These are phyloP conservation scores for Microcyclosporella mali DNA, from an alignment of 2,329 filamentous ascomycete genomes.

Conservation along the genomic window DNA sequence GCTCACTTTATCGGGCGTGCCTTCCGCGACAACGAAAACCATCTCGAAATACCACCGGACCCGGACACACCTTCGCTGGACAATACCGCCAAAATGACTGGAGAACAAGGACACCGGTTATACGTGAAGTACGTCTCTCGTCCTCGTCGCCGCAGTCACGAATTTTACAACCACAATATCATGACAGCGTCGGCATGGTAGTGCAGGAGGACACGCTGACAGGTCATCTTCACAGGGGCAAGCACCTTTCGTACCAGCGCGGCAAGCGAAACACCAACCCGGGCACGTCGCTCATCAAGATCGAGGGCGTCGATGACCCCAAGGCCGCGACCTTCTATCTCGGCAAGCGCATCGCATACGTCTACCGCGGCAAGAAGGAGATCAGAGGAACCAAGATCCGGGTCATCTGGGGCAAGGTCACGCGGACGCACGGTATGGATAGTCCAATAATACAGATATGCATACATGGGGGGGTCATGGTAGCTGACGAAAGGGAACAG, in stretches of 20 bases:
- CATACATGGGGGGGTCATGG: not conserved
- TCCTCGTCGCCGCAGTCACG: constrained; percentile 1
- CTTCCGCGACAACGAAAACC: constrained; percentile 2
- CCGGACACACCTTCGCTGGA: constrained; percentile 3
- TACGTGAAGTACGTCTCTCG: constrained; percentile 29
- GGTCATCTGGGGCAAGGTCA: constrained; percentile 98
- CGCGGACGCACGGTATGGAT: constrained; percentile 76
- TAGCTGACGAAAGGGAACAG: constrained; percentile 41
- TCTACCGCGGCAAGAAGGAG: constrained; percentile 94
- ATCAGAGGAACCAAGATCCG: constrained; percentile 97
- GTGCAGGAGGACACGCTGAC: constrained; percentile 3
- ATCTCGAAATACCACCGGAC: not conserved
- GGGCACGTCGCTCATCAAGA: constrained; percentile 81
- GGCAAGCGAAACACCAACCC: constrained; percentile 87
- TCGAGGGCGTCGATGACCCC: constrained; percentile 92
- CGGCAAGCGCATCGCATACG: constrained; percentile 97
- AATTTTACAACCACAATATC: constrained; percentile 1
- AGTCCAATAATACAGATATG: not conserved
- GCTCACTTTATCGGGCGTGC: too few relatives aligned
- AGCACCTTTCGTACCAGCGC: constrained; percentile 96
- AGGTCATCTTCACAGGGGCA: constrained; percentile 59
- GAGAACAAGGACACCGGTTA: constrained; percentile 28
- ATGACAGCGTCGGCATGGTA: too few relatives aligned
- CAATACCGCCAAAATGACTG: constrained; percentile 10
- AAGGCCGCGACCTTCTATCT: constrained; percentile 94